phyloP scores from a whole-genome alignment of 2,329 filamentous ascomycete species.

The Phaeoacremonium minimum region DNA sequence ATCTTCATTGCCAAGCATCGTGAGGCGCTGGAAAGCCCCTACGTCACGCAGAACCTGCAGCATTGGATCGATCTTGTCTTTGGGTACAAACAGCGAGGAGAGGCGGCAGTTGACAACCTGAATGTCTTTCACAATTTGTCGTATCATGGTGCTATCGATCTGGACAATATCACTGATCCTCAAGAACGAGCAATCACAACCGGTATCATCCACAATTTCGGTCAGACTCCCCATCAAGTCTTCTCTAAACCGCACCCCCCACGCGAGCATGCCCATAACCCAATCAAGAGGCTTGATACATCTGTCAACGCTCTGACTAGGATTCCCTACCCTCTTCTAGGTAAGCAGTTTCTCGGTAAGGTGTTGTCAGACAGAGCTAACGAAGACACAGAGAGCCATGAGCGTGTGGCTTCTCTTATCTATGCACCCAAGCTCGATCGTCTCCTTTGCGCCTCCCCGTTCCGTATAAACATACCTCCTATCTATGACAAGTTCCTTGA shows the following conservation, averaged over 20 bases:
- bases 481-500: constrained; percentile 87
- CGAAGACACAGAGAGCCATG: constrained; percentile 53
- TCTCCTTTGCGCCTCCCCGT: constrained; percentile 76
- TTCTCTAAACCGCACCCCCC: constrained; percentile 77
- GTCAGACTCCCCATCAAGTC: constrained; percentile 93
- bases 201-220: constrained; percentile 97
- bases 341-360: constrained; percentile 27
- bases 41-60: constrained; percentile 85
- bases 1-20: constrained; percentile 94
- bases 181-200: constrained; percentile 85
- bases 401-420: constrained; percentile 73
- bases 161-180: constrained; percentile 86
- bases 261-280: constrained; percentile 65
- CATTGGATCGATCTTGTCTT: constrained; percentile 97
- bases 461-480: constrained; percentile 83
- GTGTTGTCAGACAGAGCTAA: constrained; percentile 1
- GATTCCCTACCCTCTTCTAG: constrained; percentile 73
- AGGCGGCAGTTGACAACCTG: constrained; percentile 82
- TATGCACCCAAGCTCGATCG: constrained; percentile 78
- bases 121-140: constrained; percentile 97
- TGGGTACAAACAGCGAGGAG: constrained; percentile 88
- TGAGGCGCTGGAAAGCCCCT: constrained; percentile 90
- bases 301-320: constrained; percentile 72
- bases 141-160: constrained; percentile 87
- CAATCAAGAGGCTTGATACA: constrained; percentile 69